phyloP scores from a whole-genome alignment of 768 basidiomycete genomes.

The Stropharia rugosoannulata region DNA sequence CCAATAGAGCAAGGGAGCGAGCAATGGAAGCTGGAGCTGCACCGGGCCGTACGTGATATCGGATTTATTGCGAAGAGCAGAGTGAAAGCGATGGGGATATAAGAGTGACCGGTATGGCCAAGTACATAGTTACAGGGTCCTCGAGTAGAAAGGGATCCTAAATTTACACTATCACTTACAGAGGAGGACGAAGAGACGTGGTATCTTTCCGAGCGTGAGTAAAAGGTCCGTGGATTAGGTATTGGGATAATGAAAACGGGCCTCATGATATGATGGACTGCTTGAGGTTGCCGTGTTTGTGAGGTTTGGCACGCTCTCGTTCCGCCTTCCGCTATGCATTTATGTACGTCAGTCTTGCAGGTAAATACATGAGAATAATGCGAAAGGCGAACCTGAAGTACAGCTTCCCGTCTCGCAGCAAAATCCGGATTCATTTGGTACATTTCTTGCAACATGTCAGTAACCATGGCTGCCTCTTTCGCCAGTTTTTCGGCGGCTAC shows the following conservation, averaged over 20 bases:
- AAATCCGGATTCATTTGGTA: constrained; percentile 60
- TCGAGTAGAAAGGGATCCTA: neutral
- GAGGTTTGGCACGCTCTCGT: constrained; percentile 24
- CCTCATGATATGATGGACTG: constrained; percentile 13
- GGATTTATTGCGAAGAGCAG: constrained; percentile 77
- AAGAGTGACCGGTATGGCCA: neutral
- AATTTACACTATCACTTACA: constrained; percentile 1
- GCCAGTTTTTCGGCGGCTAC: constrained; percentile 30
- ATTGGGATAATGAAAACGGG: neutral
- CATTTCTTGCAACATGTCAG: constrained; percentile 56
- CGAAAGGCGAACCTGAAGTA: constrained; percentile 41
- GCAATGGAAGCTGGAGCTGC: constrained; percentile 67
- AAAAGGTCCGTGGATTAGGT: neutral
- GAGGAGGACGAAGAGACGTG: neutral
- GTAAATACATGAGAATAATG: neutral
- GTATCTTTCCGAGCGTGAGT: neutral
- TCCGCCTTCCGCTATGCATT: constrained; percentile 27
- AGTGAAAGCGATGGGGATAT: constrained; percentile 43
- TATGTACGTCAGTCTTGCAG: neutral
- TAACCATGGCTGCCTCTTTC: constrained; percentile 41
- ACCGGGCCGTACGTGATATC: constrained; percentile 71
- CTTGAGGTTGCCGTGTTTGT: constrained; percentile 7
- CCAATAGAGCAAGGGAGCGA: constrained; percentile 28
- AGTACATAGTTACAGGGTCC: neutral
- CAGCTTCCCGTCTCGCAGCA: constrained; percentile 52